A percentile compares a stretch with the other conserved stretches of the same genome.
Evolutionary conservation across 164 flowering plant genomes (phyloP).

Genomic region (Tinospora cordifolia): DNA sequence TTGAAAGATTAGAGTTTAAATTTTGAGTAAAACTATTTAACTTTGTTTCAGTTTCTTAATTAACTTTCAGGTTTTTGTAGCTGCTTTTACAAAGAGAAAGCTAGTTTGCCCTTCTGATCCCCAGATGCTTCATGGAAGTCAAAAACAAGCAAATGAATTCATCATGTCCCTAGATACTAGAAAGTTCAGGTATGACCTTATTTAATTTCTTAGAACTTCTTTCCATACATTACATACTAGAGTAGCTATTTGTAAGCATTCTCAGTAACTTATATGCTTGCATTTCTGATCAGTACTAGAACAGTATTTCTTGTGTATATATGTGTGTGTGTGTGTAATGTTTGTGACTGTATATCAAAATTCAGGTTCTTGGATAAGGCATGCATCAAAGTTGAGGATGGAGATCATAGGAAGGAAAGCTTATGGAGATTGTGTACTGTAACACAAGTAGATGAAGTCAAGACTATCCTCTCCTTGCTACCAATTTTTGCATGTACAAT

Average conservation of each 20-base stretch:
- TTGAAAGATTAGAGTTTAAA: too few relatives aligned
- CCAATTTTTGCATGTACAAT: conserved; percentile 80
- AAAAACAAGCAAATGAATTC: conserved; percentile 5
- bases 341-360: neutral
- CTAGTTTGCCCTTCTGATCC: conserved; percentile 43
- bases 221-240: too few relatives aligned
- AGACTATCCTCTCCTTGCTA: conserved; percentile 52
- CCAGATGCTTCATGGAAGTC: conserved; percentile 46
- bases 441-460: conserved; percentile 70
- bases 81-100: conserved; percentile 70
- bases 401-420: conserved; percentile 42
- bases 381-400: conserved; percentile 47
- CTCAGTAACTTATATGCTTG: too few relatives aligned
- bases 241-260: too few relatives aligned
- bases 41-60: too few relatives aligned
- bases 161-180: conserved; percentile 15
- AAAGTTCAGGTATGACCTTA: conserved; percentile 21
- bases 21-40: too few relatives aligned
- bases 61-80: conserved; percentile 81
- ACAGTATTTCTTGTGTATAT: too few relatives aligned
- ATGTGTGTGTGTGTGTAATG: neutral
- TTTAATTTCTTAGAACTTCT: too few relatives aligned
- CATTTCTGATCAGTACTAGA: too few relatives aligned
- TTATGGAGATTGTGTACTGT: conserved; percentile 70
- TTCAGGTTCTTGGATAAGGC: conserved; percentile 90